Evolutionary conservation across 1,139 yeast species (phyloP).

Genomic region (Suhomyces coccinellae): DNA sequence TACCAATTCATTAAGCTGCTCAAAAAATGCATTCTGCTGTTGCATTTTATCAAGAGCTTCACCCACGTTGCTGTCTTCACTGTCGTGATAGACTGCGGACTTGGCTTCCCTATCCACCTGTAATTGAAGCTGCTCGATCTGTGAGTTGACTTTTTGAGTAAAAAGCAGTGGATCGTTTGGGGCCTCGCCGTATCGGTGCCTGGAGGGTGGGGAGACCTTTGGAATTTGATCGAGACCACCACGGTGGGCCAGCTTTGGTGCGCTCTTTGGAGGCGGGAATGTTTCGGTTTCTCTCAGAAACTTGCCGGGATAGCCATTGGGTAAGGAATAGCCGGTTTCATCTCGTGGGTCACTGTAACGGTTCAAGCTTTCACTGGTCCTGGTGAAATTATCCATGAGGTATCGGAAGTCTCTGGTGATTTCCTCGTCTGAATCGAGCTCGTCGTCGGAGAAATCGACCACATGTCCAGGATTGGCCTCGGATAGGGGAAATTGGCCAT

Average conservation of each 20-base stretch:
- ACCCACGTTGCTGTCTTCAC: not conserved
- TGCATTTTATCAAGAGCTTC: constrained; percentile 18
- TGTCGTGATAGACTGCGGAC: not conserved
- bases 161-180: constrained; percentile 2
- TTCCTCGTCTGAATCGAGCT: constrained; percentile 18
- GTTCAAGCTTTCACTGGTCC: constrained; percentile 8
- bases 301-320: constrained; percentile 25
- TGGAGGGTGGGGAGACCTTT: not conserved
- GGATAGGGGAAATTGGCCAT: not conserved
- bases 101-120: constrained; percentile 17
- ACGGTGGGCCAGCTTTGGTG: no score
- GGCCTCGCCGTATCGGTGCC: not conserved
- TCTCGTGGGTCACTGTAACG: constrained; percentile 4
- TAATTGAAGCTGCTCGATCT: constrained; percentile 17
- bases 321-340: constrained; percentile 14
- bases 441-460: constrained; percentile 28
- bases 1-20: constrained; percentile 23
- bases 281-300: constrained; percentile 9
- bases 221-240: no score
- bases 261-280: no score
- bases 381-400: constrained; percentile 13
- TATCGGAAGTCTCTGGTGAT: constrained; percentile 13
- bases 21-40: constrained; percentile 25
- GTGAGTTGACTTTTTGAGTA: constrained; percentile 10
- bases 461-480: not conserved